Conservation (phyloP, 1,139 yeast species). For the Suhomyces ambrosiae region DNA sequence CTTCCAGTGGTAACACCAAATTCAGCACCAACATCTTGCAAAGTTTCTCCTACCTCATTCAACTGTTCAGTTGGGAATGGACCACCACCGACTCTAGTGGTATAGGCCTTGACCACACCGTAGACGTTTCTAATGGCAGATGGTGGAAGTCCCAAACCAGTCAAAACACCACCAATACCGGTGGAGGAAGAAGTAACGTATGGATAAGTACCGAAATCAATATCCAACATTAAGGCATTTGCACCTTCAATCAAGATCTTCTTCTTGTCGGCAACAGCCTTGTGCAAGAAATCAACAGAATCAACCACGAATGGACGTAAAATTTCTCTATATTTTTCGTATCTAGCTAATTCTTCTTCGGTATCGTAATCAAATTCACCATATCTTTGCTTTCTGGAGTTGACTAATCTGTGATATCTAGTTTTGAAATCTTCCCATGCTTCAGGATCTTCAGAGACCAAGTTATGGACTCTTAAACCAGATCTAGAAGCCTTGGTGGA, state of each 20-base stretch:
- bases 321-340: constrained; percentile 71
- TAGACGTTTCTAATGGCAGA: constrained; percentile 72
- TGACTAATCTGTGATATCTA: constrained; percentile 73
- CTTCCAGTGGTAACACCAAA: constrained; percentile 99
- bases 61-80: constrained; percentile 99
- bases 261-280: constrained; percentile 75
- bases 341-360: constrained; percentile 76
- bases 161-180: constrained; percentile 96
- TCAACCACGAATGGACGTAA: constrained; percentile 93
- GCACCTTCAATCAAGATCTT: constrained; percentile 97
- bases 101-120: constrained; percentile 98
- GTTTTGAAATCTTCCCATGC: constrained; percentile 92
- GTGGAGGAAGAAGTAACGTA: constrained; percentile 95
- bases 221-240: constrained; percentile 95
- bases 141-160: constrained; percentile 97
- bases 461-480: constrained; percentile 95
- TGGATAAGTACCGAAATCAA: constrained; percentile 98
- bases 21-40: constrained; percentile 93
- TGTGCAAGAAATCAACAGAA: constrained; percentile 86
- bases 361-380: constrained; percentile 89
- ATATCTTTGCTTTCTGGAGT: constrained; percentile 82
- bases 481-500: constrained; percentile 96
- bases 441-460: constrained; percentile 83
- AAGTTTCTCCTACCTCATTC: constrained; percentile 80
- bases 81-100: constrained; percentile 99